Base-by-base conservation (phyloP, 2,329 filamentous ascomycete species). In the Neurospora crassa region DNA sequence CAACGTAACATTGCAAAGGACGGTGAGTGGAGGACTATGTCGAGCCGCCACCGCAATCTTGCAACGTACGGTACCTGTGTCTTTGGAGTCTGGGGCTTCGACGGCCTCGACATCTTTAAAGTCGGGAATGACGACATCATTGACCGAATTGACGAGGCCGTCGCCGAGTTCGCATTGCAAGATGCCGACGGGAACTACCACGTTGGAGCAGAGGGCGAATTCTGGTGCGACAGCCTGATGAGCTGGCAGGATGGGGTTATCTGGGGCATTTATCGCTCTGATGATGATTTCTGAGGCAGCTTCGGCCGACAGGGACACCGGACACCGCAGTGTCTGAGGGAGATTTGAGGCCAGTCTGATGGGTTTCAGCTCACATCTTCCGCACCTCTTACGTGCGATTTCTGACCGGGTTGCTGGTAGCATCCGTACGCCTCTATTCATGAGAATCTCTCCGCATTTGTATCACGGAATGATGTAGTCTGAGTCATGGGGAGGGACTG, bases 281-380 rank as follows among this genome's bases (percentile, higher is more conserved):
- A 79, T 78, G 73, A 85, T 79, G 29, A 77, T 77, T 0, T 78
- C 16, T 73, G 24, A 78, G 67, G 16, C 80, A 78, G 34, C 76
- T 79, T 18, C 73, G 70, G 14, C 78, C 75, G 24, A 78, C 70
- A 7, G 75, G 74, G 40, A 70, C 74, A 8, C 79, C 34, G 79
- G 3, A 80, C 63, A 67, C 76, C 78, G n/a, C 11, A 29, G 42
- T 67, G 18, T 43, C 4, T 40, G 18, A 37, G n/a, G 29, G 16
- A 34, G 59, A 68, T 14, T 8, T 3, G 40, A 41, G 18, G 34
- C 20, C 68, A 45, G 37, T 45, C 18, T 41, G 20, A 69, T 14
- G 53, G 24, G 24, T 63, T 24, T 63, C 53, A 63, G 53, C 14
- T 63, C 24, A 63, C 53, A 63, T 63, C 16, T 63, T n/a, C 53